These are phyloP conservation scores for Albatrellus sp. DNA, from an alignment of 1,284 basidiomycete species.

Conservation along the genomic window DNA sequence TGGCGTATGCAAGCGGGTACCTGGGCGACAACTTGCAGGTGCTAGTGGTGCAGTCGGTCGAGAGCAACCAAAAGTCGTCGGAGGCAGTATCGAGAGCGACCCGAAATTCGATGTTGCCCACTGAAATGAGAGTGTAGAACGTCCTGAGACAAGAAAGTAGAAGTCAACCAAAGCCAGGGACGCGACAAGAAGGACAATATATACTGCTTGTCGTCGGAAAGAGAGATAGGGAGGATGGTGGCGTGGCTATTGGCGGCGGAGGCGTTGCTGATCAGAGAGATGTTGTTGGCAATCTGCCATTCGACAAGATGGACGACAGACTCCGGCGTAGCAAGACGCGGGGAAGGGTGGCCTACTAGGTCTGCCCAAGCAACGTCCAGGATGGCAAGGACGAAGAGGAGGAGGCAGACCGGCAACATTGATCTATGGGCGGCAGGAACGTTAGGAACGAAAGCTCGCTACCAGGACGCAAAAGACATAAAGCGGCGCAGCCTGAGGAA, in stretches of 20 bases:
- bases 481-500: not conserved
- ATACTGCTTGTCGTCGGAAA: slow-evolving; percentile 20
- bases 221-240: slow-evolving; percentile 16
- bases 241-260: slow-evolving; percentile 12
- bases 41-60: slow-evolving; percentile 43
- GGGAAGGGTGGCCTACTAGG: not conserved
- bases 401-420: slow-evolving; percentile 13
- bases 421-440: not conserved
- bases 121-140: slow-evolving; percentile 47
- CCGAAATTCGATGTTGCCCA: slow-evolving; percentile 52
- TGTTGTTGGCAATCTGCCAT: slow-evolving; percentile 12
- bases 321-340: slow-evolving; percentile 7
- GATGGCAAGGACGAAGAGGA: slow-evolving; percentile 11
- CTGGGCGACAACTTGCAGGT: slow-evolving; percentile 43
- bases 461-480: not conserved
- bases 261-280: slow-evolving; percentile 4
- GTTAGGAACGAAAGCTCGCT: not conserved
- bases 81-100: slow-evolving; percentile 70
- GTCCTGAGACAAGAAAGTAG: slow-evolving; percentile 30
- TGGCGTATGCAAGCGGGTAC: slow-evolving; percentile 55
- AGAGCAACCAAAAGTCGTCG: slow-evolving; percentile 59
- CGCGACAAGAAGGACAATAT: not conserved
- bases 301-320: slow-evolving; percentile 11
- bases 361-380: slow-evolving; percentile 11
- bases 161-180: too few relatives aligned